A percentile compares a stretch with the other conserved stretches of the same genome.
Conservation (phyloP, 2,329 filamentous ascomycete genomes). For the Botrytis fabae region DNA sequence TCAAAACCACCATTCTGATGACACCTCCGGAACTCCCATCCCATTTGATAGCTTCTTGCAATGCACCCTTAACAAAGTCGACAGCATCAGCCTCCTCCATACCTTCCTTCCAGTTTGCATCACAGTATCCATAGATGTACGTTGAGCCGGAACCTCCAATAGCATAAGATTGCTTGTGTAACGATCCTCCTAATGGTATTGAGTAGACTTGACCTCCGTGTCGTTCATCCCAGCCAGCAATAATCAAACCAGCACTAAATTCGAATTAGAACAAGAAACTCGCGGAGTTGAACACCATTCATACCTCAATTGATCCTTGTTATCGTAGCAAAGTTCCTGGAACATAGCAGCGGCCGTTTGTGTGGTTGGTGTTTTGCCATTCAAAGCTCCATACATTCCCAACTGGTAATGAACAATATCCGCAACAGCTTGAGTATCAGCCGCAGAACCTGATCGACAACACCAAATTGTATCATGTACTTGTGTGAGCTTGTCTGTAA, state of each 20-base stretch:
- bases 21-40: slow-evolving; percentile 98
- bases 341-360: slow-evolving; percentile 95
- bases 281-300: slow-evolving; percentile 39
- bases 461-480: slow-evolving; percentile 99
- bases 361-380: slow-evolving; percentile 87
- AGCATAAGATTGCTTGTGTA: slow-evolving; percentile 95
- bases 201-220: slow-evolving; percentile 97
- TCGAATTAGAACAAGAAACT: slow-evolving; percentile 29
- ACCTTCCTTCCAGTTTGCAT: slow-evolving; percentile 90
- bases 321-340: slow-evolving; percentile 96
- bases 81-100: slow-evolving; percentile 94
- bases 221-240: slow-evolving; percentile 94
- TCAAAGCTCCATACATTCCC: slow-evolving; percentile 85
- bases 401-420: slow-evolving; percentile 98
- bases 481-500: slow-evolving; percentile 98
- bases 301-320: slow-evolving; percentile 90
- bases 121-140: slow-evolving; percentile 99
- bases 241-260: slow-evolving; percentile 87
- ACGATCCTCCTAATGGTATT: slow-evolving; percentile 91
- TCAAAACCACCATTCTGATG: slow-evolving; percentile 96
- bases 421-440: slow-evolving; percentile 95
- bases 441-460: slow-evolving; percentile 94
- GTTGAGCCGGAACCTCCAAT: slow-evolving; percentile 97
- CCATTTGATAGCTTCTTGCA: slow-evolving; percentile 98
- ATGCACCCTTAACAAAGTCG: slow-evolving; percentile 85